Percentiles rank a stretch among this genome's conserved stretches.
Conservation (phyloP, 306 rosid genomes). For the Sindora glabra region DNA sequence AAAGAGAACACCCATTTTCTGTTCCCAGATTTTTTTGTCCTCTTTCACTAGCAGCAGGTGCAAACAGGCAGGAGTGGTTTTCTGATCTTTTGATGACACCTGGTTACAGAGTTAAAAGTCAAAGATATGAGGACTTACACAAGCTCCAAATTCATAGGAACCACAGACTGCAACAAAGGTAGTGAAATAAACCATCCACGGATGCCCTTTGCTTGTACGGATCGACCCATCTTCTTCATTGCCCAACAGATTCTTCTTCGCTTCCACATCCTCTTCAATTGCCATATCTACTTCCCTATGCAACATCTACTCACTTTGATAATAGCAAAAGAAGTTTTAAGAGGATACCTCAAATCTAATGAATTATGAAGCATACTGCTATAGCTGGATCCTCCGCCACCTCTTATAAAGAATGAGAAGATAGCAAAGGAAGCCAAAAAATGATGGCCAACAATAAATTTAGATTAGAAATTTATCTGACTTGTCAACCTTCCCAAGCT, state of each 20-base stretch:
- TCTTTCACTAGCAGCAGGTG: background rate
- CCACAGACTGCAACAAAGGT: slow-evolving; percentile 85
- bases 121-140: slow-evolving; percentile 39
- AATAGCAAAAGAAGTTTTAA: background rate
- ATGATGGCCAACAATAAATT: no score
- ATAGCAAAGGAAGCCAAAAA: background rate
- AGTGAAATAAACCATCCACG: slow-evolving; percentile 84
- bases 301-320: background rate
- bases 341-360: background rate
- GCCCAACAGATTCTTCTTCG: slow-evolving; percentile 30
- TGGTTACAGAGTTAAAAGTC: background rate
- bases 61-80: background rate
- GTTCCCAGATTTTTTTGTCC: background rate
- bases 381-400: background rate
- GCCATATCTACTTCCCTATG: slow-evolving; percentile 35
- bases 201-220: slow-evolving; percentile 28
- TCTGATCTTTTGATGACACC: background rate
- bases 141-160: slow-evolving; percentile 75
- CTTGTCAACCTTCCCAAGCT: no score
- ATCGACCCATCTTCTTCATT: slow-evolving; percentile 30
- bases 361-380: background rate
- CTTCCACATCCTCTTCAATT: slow-evolving; percentile 44
- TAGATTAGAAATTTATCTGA: no score
- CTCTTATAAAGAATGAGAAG: background rate
- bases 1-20: background rate